phyloP scores from a whole-genome alignment of 257 asterid genomes.

The Sherardia arvensis region DNA sequence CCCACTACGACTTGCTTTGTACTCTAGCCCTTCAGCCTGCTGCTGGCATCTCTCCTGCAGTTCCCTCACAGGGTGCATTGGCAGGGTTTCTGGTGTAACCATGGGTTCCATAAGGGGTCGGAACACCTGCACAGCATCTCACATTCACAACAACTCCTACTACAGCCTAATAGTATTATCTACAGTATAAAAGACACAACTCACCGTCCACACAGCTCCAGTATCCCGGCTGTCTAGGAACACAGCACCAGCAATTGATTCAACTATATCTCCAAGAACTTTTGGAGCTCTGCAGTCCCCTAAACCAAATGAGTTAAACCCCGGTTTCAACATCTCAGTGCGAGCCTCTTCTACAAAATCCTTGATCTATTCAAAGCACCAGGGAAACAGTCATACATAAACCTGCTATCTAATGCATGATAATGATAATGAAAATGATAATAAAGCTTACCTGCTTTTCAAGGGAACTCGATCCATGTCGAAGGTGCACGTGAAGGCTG shows the following conservation, averaged over 20 bases:
- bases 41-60: conserved; percentile 98
- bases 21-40: conserved; percentile 93
- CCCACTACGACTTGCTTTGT: conserved; percentile 75
- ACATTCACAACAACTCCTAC: too few species aligned
- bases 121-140: conserved; percentile 42
- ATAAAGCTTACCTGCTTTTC: conserved; percentile 67
- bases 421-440: background rate
- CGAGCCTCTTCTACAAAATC: conserved; percentile 86
- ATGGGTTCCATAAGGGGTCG: conserved; percentile 87
- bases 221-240: conserved; percentile 88
- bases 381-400: background rate
- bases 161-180: too few species aligned
- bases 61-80: conserved; percentile 97
- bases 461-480: conserved; percentile 95
- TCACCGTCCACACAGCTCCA: conserved; percentile 82
- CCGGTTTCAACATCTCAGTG: conserved; percentile 64
- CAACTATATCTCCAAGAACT: conserved; percentile 96
- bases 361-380: conserved; percentile 47
- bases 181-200: too few species aligned
- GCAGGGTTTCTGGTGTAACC: conserved; percentile 99
- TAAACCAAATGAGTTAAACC: conserved; percentile 87
- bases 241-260: conserved; percentile 99
- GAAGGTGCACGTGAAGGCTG: conserved; percentile 81
- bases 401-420: too few species aligned
- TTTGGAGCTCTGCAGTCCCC: conserved; percentile 99